Base-by-base conservation (phyloP, 495 filamentous ascomycete genomes). In the Parathielavia appendiculata region DNA sequence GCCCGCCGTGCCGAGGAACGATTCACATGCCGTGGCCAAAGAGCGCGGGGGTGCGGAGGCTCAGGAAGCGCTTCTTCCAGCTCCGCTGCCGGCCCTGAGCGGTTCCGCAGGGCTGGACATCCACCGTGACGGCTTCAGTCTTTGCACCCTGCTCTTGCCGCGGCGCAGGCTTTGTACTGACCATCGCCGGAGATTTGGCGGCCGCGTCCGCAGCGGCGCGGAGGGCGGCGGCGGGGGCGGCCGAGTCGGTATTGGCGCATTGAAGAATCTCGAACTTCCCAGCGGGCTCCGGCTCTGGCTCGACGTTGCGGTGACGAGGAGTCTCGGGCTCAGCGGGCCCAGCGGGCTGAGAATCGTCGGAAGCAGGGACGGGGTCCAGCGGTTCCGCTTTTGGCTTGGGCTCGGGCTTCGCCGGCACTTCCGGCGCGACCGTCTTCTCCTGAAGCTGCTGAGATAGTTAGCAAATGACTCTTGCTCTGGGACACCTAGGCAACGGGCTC, bases 1-100 rank as follows among this genome's bases (percentile, higher is more conserved):
- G 43, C n/a, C n/a, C n/a, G n/a, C n/a, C n/a, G 22, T 44, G 43
- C 17, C 16, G 41, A 50, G 34, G 34, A 30, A 55, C 40, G 54
- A 67, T 64, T 70, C 68, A 70, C 60, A 62, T 69, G 55, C 66
- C 64, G 14, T 62, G 64, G 17, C 68, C 65, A 50, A 68, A 66
- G 57, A 70, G 64, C 22, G 52, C 36, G 3, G 66, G 68, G 39
- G 65, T 64, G 17, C 63, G 56, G 44, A 70, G 54, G 36, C 57
- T 59, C 7, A 54, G n/a, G 57, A 69, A 59, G 12, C 62, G 57
- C 55, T 59, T 63, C 58, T 66, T 66, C 68, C 68, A 70, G 51
- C 64, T 65, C 50, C 59, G 57, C 58, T 60, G 59, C 60, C 62
- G 54, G 58, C 50, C 55, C 50, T 56, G 49, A 59, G 41, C 50